Conservation (phyloP, 164 flowering plant species). For the Annona squamosa region DNA sequence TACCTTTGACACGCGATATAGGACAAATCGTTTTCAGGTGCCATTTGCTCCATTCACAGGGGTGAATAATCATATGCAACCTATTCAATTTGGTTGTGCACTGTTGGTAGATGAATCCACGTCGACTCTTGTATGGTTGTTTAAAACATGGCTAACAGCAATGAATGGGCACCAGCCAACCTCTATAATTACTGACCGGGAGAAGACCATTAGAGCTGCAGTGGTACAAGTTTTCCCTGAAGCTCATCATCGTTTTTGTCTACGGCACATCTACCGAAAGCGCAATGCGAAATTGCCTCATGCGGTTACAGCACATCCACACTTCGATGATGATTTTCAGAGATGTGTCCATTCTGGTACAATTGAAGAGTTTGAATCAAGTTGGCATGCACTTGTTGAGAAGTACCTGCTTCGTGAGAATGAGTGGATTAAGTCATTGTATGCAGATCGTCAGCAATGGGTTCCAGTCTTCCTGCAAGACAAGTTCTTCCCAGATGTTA, state of each 20-base stretch:
- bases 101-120: conserved; percentile 69
- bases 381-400: conserved; percentile 3
- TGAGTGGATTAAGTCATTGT: conserved; percentile 7
- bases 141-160: conserved; percentile 66
- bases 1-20: conserved; percentile 71
- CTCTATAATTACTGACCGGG: conserved; percentile 73
- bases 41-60: conserved; percentile 92
- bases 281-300: conserved; percentile 72
- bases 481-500: conserved; percentile 4
- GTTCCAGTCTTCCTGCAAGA: conserved; percentile 8
- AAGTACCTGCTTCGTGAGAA: conserved; percentile 2
- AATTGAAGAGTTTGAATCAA: conserved; percentile 4
- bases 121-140: conserved; percentile 70
- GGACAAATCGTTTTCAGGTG: conserved; percentile 65
- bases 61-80: conserved; percentile 79
- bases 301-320: conserved; percentile 46
- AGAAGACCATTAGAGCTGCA: conserved; percentile 59
- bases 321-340: conserved; percentile 70
- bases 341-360: conserved; percentile 30
- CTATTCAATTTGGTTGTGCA: conserved; percentile 83
- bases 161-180: conserved; percentile 66
- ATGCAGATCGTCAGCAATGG: conserved; percentile 9
- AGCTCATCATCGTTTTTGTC: conserved; percentile 75
- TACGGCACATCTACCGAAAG: conserved; percentile 74
- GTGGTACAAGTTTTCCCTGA: conserved; percentile 64